Base-by-base conservation (phyloP, 2,329 filamentous ascomycete species). In the Phialophora tarda region DNA sequence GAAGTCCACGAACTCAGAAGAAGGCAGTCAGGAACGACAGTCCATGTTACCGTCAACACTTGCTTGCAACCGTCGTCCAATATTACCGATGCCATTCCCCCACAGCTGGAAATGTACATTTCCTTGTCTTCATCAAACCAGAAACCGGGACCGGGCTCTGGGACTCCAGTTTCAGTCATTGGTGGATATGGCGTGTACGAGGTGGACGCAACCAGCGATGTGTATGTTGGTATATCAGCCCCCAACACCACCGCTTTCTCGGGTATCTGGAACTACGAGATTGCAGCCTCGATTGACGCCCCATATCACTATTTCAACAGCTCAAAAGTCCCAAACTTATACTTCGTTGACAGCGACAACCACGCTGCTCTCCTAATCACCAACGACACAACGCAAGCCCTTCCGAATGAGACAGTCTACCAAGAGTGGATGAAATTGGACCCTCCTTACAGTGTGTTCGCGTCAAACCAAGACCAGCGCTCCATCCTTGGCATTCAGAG, bases 1-100 rank as follows among this genome's bases (percentile, higher is more conserved):
- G 64, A 71, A 8, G 62, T 34, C 4, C 14, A 28, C 34, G 64
- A 73, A 65, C 44, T 69, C 51, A 26, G 64, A 64, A 69, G 60
- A 62, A 62, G 74, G 60, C 69, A 67, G 62, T 67, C 53, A 32
- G 63, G 57, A 44, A 70, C 26, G 28, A 69, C 32, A 38, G 54
- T 98, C 2, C 97, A 90, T 77, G 84, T 99, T 62, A 93, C 93
- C 1, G 88, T 93, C 51, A 98, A 93, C 71, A 93, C 91, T 0
- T 99, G 95, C 77, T 78, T 86, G 28, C 92, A 96, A 73, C 95
- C 94, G 12, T 76, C 78, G 23, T 81, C 83, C 48, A 85, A 85
- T 48, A 80, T 79, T 8, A 80, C 81, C 1, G 78, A 81, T 11
- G 79, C 81, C 26, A 72, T 81, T 1, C 85, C 91, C 12, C 89